Percentiles rank a stretch among this genome's conserved stretches.
These are phyloP conservation scores for Closterium sp. DNA, from an alignment of 139 green algal genomes.

Conservation along the genomic window DNA sequence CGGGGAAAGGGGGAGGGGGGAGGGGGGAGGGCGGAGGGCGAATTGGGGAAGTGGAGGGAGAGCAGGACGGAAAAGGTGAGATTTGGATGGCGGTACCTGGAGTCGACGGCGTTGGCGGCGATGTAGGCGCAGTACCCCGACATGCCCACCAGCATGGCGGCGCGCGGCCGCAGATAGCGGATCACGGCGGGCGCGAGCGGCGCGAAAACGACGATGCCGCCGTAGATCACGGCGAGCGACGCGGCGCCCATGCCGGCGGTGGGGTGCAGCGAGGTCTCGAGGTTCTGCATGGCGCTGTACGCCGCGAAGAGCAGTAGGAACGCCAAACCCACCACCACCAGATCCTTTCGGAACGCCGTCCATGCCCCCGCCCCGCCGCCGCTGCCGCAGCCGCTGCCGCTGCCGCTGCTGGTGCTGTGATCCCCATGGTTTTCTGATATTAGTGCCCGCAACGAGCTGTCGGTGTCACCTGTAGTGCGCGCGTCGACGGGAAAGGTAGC, in stretches of 20 bases:
- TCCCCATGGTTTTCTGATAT: not conserved
- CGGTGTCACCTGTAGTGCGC: not conserved
- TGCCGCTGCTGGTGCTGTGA: not conserved
- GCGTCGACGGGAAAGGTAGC: not conserved
- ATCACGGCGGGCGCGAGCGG: slow-evolving; percentile 20
- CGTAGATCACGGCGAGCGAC: slow-evolving; percentile 34
- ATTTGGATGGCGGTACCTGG: not conserved
- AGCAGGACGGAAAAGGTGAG: no score
- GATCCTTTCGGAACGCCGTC: slow-evolving; percentile 20
- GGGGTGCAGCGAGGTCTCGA: slow-evolving; percentile 37
- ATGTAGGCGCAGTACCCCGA: slow-evolving; percentile 34
- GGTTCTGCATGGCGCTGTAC: slow-evolving; percentile 37
- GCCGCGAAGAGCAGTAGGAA: slow-evolving; percentile 36
- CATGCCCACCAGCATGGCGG: slow-evolving; percentile 20
- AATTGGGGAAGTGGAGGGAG: no score
- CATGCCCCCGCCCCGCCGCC: not conserved
- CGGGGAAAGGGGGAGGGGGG: not conserved
- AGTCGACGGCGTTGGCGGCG: slow-evolving; percentile 21
- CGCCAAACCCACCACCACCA: not conserved
- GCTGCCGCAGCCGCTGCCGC: not conserved
- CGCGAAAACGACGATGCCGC: slow-evolving; percentile 26
- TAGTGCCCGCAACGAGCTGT: no score
- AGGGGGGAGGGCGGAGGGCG: not conserved
- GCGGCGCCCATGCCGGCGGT: slow-evolving; percentile 15
- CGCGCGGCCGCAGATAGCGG: not conserved